Evolutionary conservation across 805 yeast species (phyloP).

Genomic region (Millerago galiae): DNA sequence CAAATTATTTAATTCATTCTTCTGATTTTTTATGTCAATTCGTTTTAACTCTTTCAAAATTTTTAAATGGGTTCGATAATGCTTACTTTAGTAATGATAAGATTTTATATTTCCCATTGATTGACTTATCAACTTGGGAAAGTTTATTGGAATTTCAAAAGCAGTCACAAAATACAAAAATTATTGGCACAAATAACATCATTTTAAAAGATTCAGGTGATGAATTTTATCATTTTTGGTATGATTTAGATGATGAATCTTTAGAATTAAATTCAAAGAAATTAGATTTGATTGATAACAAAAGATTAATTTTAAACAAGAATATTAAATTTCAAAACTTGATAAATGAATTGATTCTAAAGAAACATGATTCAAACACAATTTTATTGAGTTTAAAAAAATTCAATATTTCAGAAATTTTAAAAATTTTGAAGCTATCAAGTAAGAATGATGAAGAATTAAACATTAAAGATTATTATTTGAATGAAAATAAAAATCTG

Average conservation of each 20-base stretch:
- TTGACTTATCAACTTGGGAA: conserved; percentile 55
- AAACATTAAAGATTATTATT: conserved; percentile 26
- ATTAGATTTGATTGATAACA: conserved; percentile 9
- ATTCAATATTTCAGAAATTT: conserved; percentile 27
- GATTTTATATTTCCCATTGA: conserved; percentile 45
- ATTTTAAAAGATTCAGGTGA: conserved; percentile 45
- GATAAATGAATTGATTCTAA: conserved; percentile 7
- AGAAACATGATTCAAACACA: conserved; percentile 25
- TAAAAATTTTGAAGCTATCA: conserved; percentile 20
- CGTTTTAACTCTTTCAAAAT: conserved; percentile 36
- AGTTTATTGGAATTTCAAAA: conserved; percentile 26
- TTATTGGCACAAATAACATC: conserved; percentile 67
- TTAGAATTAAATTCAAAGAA: conserved; percentile 4
- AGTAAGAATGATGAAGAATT: conserved; percentile 14
- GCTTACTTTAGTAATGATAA: conserved; percentile 36
- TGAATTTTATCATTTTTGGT: conserved; percentile 53
- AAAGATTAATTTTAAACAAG: conserved; percentile 11
- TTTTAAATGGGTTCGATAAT: conserved; percentile 33
- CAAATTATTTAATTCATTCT: conserved; percentile 23
- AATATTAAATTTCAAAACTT: conserved; percentile 19
- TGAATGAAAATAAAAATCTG: conserved; percentile 26
- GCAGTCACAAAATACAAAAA: conserved; percentile 24
- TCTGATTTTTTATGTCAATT: conserved; percentile 36
- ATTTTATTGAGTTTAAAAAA: conserved; percentile 23
- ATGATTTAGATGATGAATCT: conserved; percentile 50